Base-by-base conservation (phyloP, 2,329 filamentous ascomycete species). In the Xylariaceae sp. region DNA sequence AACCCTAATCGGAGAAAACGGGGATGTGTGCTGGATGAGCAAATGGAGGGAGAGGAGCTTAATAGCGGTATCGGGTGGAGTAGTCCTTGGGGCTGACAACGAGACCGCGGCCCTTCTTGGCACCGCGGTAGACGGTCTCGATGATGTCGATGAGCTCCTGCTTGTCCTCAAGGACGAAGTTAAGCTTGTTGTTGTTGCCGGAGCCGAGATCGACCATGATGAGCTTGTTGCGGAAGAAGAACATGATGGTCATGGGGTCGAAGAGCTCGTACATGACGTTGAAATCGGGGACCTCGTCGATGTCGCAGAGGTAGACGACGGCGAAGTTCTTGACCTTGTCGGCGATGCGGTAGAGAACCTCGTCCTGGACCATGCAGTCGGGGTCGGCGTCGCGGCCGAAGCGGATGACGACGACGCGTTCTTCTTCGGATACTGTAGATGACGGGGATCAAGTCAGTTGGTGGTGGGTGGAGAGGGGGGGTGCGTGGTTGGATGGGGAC, bases 151-250 rank as follows among this genome's bases (percentile, higher is more conserved):
- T 95, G 61, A 98, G 75, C 72, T 98, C 93, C 67, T 97, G 92
- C 72, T 98, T 97, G 64, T 98, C 92, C 69, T 97, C 91, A 42
- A 95, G 74, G 38, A 95, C 88, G 85, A 89, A 95, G 65, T 96
- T 96, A 57, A 96, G 75, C 68, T 97, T 97, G 68, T 98, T 98
- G 69, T 98, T 98, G 72, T 98, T 95, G 55, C 93, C 93, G 2
- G 93, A 98, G 37, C 92, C 92, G 58, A 96, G 90, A 79, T 97
- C 92, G 67, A 87, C 89, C 87, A 94, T 95, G 82, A 97, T 97
- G 70, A 96, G 90, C 67, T 98, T 98, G 67, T 98, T 98, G 51
- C 92, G 82, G 75, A 91, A 95, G 77, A 95, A 95, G 75, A 88
- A 95, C 87, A 96, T 96, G 68, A 97, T 83, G 3, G 93, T 95